phyloP scores from a whole-genome alignment of 805 yeast species.

The Saturnispora zaruensis region DNA sequence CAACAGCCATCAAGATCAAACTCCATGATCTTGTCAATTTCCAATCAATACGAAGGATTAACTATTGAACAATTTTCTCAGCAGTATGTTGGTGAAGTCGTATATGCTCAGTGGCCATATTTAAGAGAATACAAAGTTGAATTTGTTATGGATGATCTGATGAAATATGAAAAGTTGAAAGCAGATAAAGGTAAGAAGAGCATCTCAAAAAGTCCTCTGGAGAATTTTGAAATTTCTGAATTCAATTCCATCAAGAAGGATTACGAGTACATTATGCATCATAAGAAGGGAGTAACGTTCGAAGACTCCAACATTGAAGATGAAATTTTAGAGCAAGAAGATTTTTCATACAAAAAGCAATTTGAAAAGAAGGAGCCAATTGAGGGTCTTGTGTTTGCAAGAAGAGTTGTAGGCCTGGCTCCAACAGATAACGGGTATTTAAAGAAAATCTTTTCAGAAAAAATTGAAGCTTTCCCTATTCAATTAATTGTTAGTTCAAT shows the following conservation, averaged over 20 bases:
- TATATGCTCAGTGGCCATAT: conserved; percentile 87
- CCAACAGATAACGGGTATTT: conserved; percentile 68
- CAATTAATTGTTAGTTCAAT: conserved; percentile 75
- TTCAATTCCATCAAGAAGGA: conserved; percentile 36
- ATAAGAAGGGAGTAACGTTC: conserved; percentile 43
- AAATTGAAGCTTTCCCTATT: conserved; percentile 55
- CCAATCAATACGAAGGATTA: conserved; percentile 45
- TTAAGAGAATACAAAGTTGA: conserved; percentile 70
- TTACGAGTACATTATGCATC: conserved; percentile 36
- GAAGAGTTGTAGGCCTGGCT: conserved; percentile 67
- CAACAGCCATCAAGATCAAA: conserved; percentile 79
- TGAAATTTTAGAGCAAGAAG: conserved; percentile 11
- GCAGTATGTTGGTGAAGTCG: conserved; percentile 49
- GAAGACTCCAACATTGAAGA: conserved; percentile 10
- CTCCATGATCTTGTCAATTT: conserved; percentile 62
- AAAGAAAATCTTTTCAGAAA: conserved; percentile 56
- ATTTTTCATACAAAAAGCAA: conserved; percentile 1
- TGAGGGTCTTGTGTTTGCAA: conserved; percentile 57
- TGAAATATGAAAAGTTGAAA: conserved; percentile 37
- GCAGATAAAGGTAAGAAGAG: conserved; percentile 24
- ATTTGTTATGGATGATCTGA: conserved; percentile 47
- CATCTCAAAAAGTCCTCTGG: conserved; percentile 28
- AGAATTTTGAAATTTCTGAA: conserved; percentile 38
- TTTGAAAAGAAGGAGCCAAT: conserved; percentile 24
- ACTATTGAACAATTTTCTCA: conserved; percentile 58